These are phyloP conservation scores for Talaromyces thailandensis DNA, from an alignment of 495 filamentous ascomycete species.

Conservation along the genomic window DNA sequence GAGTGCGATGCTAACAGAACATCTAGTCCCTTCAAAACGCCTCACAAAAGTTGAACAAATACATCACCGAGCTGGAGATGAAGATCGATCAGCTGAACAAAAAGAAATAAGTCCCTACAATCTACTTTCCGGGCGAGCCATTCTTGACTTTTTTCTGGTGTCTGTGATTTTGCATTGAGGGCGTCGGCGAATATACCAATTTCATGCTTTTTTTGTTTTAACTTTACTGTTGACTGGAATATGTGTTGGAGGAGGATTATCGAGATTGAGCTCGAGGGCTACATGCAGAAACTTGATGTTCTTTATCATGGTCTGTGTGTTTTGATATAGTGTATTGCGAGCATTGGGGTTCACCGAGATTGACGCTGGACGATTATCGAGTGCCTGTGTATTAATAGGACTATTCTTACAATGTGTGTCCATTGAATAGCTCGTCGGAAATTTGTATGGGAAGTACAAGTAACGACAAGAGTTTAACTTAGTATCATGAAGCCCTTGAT, in stretches of 20 bases:
- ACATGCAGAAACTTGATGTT: neutral
- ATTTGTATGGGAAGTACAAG: neutral
- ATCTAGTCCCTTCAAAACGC: conserved; percentile 75
- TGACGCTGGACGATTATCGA: neutral
- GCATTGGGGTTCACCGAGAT: neutral
- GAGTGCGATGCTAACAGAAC: conserved; percentile 1
- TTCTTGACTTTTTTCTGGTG: neutral
- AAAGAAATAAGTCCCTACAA: conserved; percentile 37
- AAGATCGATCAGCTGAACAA: conserved; percentile 63
- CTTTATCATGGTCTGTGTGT: neutral
- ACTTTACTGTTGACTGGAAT: neutral
- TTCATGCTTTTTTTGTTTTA: neutral
- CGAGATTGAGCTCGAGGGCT: neutral
- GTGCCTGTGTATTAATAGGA: too few species aligned
- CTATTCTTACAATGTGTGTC: too few species aligned
- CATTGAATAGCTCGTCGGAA: too few species aligned
- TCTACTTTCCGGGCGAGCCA: neutral
- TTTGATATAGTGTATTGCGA: neutral
- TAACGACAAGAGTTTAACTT: too few species aligned
- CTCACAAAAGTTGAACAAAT: conserved; percentile 74
- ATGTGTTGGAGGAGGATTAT: neutral
- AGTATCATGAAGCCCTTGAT: neutral
- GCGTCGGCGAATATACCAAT: neutral
- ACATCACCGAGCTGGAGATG: conserved; percentile 73
- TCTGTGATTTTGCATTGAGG: neutral